phyloP scores from a whole-genome alignment of 306 rosid genomes.

The Cucumis hystrix region DNA sequence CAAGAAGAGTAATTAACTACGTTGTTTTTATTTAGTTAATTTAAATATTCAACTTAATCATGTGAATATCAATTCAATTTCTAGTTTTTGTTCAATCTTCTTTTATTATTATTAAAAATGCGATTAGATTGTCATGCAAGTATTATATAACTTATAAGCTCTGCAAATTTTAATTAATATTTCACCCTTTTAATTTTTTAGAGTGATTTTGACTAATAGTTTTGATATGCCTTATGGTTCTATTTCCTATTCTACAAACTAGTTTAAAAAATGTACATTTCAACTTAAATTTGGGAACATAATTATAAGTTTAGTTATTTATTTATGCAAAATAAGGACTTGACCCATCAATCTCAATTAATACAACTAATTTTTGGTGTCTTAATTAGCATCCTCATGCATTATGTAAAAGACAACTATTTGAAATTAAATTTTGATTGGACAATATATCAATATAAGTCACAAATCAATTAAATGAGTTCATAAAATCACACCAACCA shows the following conservation, averaged over 20 bases:
- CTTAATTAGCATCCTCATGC: not conserved
- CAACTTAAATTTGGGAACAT: not conserved
- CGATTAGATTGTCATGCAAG: not conserved
- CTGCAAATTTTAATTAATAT: not conserved
- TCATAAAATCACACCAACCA: not conserved
- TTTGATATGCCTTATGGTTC: no score
- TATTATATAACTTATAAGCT: not conserved
- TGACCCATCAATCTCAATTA: not conserved
- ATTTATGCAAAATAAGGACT: not conserved
- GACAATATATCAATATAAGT: not conserved
- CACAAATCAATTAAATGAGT: not conserved
- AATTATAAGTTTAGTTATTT: not conserved
- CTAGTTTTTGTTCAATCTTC: not conserved
- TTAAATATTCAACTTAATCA: not conserved
- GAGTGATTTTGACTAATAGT: no score
- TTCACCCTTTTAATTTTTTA: not conserved
- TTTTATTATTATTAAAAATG: not conserved
- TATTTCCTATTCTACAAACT: no score
- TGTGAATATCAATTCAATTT: not conserved
- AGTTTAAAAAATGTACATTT: not conserved
- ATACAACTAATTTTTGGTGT: not conserved
- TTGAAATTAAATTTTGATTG: not conserved
- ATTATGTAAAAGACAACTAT: not conserved
- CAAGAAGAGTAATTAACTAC: not conserved
- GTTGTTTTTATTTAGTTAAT: not conserved